These are phyloP conservation scores for Debaryomyces prosopidis DNA, from an alignment of 805 yeast species.

Conservation along the genomic window DNA sequence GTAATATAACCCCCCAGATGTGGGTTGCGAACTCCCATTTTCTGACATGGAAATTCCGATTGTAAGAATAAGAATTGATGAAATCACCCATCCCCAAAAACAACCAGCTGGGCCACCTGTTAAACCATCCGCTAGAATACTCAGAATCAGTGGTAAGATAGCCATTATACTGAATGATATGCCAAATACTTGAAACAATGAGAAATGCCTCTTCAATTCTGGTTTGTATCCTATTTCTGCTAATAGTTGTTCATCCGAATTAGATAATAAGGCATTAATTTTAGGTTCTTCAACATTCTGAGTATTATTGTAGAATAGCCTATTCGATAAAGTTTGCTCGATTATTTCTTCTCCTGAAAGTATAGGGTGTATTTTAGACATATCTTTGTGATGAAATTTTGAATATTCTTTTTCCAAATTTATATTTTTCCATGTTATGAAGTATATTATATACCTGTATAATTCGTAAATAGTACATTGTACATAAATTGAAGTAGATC, in stretches of 20 bases:
- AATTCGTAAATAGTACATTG: no score
- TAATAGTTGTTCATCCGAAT: slow-evolving; percentile 24
- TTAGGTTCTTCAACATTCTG: slow-evolving; percentile 23
- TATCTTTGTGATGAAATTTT: not conserved
- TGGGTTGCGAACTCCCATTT: slow-evolving; percentile 26
- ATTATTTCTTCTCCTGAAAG: slow-evolving; percentile 23
- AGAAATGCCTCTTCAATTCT: slow-evolving; percentile 28
- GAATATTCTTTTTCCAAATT: no score
- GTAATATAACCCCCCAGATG: slow-evolving; percentile 33
- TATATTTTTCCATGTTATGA: no score
- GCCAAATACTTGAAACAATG: slow-evolving; percentile 33
- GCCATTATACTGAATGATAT: slow-evolving; percentile 38
- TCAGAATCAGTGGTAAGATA: slow-evolving; percentile 29
- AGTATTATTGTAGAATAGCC: slow-evolving; percentile 24
- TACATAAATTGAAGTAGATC: no score
- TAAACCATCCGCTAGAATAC: slow-evolving; percentile 24
- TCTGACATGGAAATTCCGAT: slow-evolving; percentile 31
- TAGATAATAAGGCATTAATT: slow-evolving; percentile 20
- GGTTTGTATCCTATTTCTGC: slow-evolving; percentile 37
- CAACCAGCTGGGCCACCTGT: slow-evolving; percentile 31
- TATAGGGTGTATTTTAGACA: slow-evolving; percentile 10
- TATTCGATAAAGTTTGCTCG: slow-evolving; percentile 25
- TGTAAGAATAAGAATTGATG: slow-evolving; percentile 23
- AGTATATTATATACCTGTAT: no score
- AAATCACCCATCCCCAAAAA: slow-evolving; percentile 32